Base-by-base conservation (phyloP, 1,284 basidiomycete species). In the Phylloporus gajari region DNA sequence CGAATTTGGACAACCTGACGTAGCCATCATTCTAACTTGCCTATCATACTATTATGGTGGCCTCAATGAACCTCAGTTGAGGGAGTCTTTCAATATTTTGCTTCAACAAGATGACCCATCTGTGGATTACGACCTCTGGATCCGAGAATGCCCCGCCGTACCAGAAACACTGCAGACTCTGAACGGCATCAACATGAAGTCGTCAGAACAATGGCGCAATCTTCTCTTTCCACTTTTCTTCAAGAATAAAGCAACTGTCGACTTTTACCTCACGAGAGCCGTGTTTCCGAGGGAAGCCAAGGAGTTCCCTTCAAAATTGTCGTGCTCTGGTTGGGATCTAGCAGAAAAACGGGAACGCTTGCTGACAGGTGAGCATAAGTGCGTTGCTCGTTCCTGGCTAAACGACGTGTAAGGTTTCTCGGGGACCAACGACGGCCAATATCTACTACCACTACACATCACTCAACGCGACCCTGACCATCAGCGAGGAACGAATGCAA, bases 1-100 rank as follows among this genome's bases (percentile, higher is more conserved):
- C 21, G 63, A 65, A 30, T 65, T 65, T n/a, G 63, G 63, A 38
- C 63, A 65, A 46, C 63, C 63, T 12, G 63, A 65, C 23, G 63
- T 65, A 23, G 46, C 63, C 46, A 51, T 65, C 46, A 65, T 65
- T 25, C 79, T 89, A 35, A 89, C 88, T 0, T 88, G 84, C 70
- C 80, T 89, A 30, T 83, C 82, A 8, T 89, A 89, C 71, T 88
- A 89, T 67, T 88, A 88, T 66, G 77, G 79, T 7, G 88, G 88
- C 15, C 81, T 89, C 51, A 79, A 79, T 0, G 70, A 78, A 11
- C 67, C 76, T 2, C 85, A 89, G 69, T 72, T 89, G 8, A 75
- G 77, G 40, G 65, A 70, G 8, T 83, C 80, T 23, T 88, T 90
- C 40, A 73, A 84, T 5, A 72, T 84, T 2, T 76, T 90, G 5